These are phyloP conservation scores for Centrapalus pauciflorus DNA, from an alignment of 129 eudicot genomes.

Conservation along the genomic window DNA sequence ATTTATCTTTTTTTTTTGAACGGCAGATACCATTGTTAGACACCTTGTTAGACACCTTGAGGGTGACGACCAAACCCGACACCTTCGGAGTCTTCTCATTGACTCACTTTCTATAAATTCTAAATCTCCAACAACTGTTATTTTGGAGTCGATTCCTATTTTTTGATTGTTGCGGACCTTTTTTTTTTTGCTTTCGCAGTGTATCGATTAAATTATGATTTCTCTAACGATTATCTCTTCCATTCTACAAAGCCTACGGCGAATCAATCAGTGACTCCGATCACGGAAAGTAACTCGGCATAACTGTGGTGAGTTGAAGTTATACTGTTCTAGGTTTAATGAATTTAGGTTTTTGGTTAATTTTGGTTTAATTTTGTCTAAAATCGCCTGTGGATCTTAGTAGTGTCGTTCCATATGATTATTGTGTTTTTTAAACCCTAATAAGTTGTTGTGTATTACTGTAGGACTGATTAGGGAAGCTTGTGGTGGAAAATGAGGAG, in stretches of 20 bases:
- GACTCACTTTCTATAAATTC: background rate
- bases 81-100: background rate
- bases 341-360: background rate
- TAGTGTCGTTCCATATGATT: background rate
- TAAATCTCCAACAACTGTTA: background rate
- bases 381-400: background rate
- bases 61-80: background rate
- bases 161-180: background rate
- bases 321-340: background rate
- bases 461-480: background rate
- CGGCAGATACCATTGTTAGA: background rate
- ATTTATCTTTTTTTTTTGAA: background rate
- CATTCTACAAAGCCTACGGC: background rate
- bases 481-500: constrained; percentile 14
- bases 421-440: background rate
- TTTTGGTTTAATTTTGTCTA: background rate
- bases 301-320: background rate
- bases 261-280: background rate
- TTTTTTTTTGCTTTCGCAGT: background rate
- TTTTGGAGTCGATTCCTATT: background rate
- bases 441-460: background rate
- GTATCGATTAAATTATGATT: background rate
- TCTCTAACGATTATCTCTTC: background rate
- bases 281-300: background rate
- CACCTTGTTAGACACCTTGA: too few relatives aligned